These are phyloP conservation scores for Talaromyces pinophilus DNA, from an alignment of 2,329 filamentous ascomycete species.

Conservation along the genomic window DNA sequence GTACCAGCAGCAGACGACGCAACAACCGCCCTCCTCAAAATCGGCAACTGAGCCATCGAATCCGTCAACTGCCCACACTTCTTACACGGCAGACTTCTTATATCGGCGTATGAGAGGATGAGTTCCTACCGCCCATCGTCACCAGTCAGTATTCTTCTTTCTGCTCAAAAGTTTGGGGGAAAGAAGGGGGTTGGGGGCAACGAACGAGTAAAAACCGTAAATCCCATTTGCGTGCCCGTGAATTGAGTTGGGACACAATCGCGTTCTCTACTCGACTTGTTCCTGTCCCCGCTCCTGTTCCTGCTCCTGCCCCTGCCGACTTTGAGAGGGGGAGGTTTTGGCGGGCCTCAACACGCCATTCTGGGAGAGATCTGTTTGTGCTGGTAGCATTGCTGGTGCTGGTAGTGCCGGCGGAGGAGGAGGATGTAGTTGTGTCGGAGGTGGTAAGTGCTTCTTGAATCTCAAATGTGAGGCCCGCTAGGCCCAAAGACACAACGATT, in stretches of 20 bases:
- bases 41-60: conserved; percentile 42
- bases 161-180: not conserved
- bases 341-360: conserved; percentile 36
- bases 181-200: not conserved
- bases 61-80: conserved; percentile 44
- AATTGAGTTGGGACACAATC: conserved; percentile 38
- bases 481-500: conserved; percentile 35
- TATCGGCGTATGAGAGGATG: conserved; percentile 44
- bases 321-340: too few relatives aligned
- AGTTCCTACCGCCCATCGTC: conserved; percentile 37
- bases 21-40: conserved; percentile 25
- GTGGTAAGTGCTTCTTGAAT: conserved; percentile 30
- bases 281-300: conserved; percentile 29
- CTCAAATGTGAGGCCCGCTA: conserved; percentile 35
- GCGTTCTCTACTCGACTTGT: conserved; percentile 38
- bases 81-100: conserved; percentile 42
- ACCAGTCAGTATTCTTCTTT: not conserved
- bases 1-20: not conserved
- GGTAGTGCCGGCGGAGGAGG: not conserved
- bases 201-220: conserved; percentile 43
- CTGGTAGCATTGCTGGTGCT: not conserved
- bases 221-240: conserved; percentile 42
- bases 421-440: not conserved
- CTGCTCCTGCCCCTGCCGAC: conserved; percentile 21
- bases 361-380: conserved; percentile 17